Base-by-base conservation (phyloP, 768 basidiomycete genomes). In the Podaxis rugospora region DNA sequence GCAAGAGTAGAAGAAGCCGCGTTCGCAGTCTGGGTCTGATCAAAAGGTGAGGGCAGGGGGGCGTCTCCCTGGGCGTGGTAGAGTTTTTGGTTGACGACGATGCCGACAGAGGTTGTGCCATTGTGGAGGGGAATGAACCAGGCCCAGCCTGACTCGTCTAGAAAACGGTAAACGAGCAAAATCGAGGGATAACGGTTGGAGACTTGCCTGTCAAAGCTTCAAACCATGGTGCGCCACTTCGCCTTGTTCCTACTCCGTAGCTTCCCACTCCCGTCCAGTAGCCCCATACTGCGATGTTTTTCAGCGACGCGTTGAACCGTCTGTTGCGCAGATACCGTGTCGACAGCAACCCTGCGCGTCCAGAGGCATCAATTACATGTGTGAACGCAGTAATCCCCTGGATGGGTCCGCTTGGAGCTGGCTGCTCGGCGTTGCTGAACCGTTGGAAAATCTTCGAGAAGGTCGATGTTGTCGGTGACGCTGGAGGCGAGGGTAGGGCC, bases 271-370 rank as follows among this genome's bases (percentile, higher is more conserved):
- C 77, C 40, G 69, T 76, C 88, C 88, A 92, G 66, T 92, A 92
- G 3, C 84, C 89, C 90, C 90, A 92, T 21, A 87, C 76, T 2
- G 89, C 90, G 14, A 90, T 78, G 66, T 92, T 92, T 67, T 83
- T 86, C 56, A 92, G 68, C 3, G 85, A 84, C 37, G 81, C 78
- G 59, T 89, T 91, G 69, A 83, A 86, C 63, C 79, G 83, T 46
- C 90, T 78, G 67, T 88, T 89, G 68, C 86, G 86, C 27, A 90
- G 72, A 67, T 90, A 90, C 50, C 77, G 80, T 11, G 82, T 84
- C 5, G 88, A 89, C 72, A 92, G 75, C 55, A 92, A 66, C 0
- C 90, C 90, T 1, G 81, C 76, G n/a, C 90, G 83, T 42, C 90
- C 90, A 13, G 85, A 85, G 6, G 89, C 90, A 68, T 92, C 90